Conservation (phyloP, 2,329 filamentous ascomycete genomes). For the Aspergillus tubingensis region DNA sequence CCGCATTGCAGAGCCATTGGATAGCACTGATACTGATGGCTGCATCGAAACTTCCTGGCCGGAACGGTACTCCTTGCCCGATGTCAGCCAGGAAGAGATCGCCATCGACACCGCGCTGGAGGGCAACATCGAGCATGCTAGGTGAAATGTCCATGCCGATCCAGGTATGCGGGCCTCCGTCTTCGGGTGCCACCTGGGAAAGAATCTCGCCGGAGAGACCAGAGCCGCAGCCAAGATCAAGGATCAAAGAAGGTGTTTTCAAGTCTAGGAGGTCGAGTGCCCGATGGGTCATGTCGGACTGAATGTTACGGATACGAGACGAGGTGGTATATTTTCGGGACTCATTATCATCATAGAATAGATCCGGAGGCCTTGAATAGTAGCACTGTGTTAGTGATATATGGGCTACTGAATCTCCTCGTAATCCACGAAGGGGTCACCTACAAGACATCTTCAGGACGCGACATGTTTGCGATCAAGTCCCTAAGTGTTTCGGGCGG, state of each 20-base stretch:
- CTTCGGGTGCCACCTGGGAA: conserved; percentile 66
- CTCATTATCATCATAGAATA: conserved; percentile 95
- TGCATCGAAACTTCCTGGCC: conserved; percentile 88
- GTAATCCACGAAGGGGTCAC: not conserved
- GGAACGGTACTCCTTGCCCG: conserved; percentile 91
- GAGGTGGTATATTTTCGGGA: conserved; percentile 97
- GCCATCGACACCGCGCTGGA: conserved; percentile 88
- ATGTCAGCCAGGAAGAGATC: conserved; percentile 95
- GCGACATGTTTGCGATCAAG: conserved; percentile 71
- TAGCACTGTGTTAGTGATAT: conserved; percentile 2
- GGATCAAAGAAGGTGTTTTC: conserved; percentile 75
- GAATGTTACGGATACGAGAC: conserved; percentile 92
- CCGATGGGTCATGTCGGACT: conserved; percentile 89
- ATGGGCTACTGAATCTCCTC: conserved; percentile 11
- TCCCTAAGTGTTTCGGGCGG: not conserved
- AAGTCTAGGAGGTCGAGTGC: conserved; percentile 90
- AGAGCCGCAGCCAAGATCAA: conserved; percentile 95
- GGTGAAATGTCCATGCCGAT: conserved; percentile 95
- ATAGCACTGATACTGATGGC: conserved; percentile 93
- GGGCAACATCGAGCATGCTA: conserved; percentile 93
- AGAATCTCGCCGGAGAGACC: conserved; percentile 94
- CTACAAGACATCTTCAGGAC: conserved; percentile 91
- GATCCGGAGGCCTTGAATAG: conserved; percentile 74
- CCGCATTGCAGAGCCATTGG: conserved; percentile 98
- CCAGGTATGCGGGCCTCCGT: conserved; percentile 89